These are phyloP conservation scores for Phytophthora sp. DNA, from an alignment of 352 stramenopile genomes.

Conservation along the genomic window DNA sequence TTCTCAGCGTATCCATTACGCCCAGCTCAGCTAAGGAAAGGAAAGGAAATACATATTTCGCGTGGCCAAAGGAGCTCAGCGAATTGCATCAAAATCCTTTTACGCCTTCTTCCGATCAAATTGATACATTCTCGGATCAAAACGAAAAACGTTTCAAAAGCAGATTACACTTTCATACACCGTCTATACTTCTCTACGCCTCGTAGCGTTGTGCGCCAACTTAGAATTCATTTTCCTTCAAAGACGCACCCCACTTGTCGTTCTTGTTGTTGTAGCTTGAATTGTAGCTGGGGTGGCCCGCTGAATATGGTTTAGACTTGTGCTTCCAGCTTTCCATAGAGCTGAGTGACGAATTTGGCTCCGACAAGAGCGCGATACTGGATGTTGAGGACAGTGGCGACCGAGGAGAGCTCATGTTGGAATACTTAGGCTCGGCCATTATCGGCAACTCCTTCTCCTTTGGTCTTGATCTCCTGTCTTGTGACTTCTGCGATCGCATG, in stretches of 20 bases:
- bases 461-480: conserved; percentile 22
- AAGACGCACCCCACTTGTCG: conserved; percentile 42
- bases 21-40: background rate
- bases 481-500: conserved; percentile 17
- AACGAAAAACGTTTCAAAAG: background rate
- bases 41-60: background rate
- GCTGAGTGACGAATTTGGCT: conserved; percentile 34
- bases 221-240: conserved; percentile 39
- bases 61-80: background rate
- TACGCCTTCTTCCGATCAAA: background rate
- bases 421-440: conserved; percentile 40
- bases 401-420: conserved; percentile 63
- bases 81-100: background rate
- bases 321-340: conserved; percentile 37
- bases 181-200: conserved; percentile 21
- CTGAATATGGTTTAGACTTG: conserved; percentile 28
- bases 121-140: background rate
- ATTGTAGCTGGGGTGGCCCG: conserved; percentile 11
- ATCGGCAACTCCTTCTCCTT: conserved; percentile 31
- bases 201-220: background rate
- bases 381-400: conserved; percentile 57
- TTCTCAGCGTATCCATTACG: conserved; percentile 1
- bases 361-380: conserved; percentile 70
- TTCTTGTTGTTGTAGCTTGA: conserved; percentile 23
- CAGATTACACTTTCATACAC: conserved; percentile 20